These are phyloP conservation scores for Collariella sp. DNA, from an alignment of 495 filamentous ascomycete species.

Conservation along the genomic window DNA sequence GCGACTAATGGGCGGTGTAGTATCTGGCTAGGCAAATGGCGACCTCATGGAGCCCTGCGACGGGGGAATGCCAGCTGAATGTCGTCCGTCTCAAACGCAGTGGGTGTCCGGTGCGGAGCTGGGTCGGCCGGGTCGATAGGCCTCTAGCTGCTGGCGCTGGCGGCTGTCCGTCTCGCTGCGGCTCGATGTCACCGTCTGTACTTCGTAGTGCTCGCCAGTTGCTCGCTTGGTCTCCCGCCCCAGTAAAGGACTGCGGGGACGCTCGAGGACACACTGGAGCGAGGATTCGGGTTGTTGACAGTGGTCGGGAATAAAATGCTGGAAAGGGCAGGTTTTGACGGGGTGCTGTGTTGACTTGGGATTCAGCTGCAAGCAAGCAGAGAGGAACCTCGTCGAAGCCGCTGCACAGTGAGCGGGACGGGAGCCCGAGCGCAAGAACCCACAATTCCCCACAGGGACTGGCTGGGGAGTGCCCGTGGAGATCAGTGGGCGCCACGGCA, in stretches of 20 bases:
- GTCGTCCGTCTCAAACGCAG: not conserved
- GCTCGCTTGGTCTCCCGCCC: not conserved
- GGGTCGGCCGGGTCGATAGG: slow-evolving; percentile 12
- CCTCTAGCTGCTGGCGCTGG: too few species aligned
- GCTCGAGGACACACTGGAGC: not conserved
- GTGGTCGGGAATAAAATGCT: not conserved
- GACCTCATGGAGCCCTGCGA: slow-evolving; percentile 23
- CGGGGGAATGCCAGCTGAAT: slow-evolving; percentile 3
- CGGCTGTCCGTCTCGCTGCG: not conserved
- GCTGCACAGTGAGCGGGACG: not conserved
- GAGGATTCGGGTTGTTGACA: not conserved
- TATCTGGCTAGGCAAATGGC: slow-evolving; percentile 21
- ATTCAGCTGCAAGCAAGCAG: not conserved
- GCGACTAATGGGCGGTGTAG: slow-evolving; percentile 9
- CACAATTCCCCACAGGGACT: slow-evolving; percentile 1
- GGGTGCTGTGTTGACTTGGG: not conserved
- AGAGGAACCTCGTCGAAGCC: slow-evolving; percentile 13
- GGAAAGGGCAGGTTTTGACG: not conserved
- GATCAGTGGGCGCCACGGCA: slow-evolving; percentile 9
- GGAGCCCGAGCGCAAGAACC: slow-evolving; percentile 8
- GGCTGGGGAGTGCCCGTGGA: too few species aligned
- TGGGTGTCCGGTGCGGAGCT: slow-evolving; percentile 6
- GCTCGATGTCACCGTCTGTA: not conserved
- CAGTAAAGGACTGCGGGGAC: not conserved
- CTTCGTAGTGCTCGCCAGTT: not conserved